Evolutionary conservation across 2,329 filamentous ascomycete species (phyloP).

Genomic region (Emergomyces pasteurianus): DNA sequence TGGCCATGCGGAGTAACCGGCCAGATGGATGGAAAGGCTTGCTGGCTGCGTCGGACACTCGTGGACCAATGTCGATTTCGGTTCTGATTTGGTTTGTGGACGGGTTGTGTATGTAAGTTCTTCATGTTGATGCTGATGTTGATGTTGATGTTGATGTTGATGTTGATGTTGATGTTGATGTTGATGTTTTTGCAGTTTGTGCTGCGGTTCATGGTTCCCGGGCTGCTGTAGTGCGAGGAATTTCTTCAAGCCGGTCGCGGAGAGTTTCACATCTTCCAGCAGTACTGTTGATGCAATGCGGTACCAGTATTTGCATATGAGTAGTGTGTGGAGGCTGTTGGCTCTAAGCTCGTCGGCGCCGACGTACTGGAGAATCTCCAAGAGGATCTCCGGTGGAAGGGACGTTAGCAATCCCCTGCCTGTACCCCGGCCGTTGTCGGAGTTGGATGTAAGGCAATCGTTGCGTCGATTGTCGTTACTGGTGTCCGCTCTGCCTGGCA

Average conservation of each 20-base stretch:
- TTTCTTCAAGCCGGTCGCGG: neutral
- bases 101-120: neutral
- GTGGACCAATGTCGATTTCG: neutral
- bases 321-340: neutral
- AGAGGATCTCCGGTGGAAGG: constrained; percentile 2
- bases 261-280: constrained; percentile 3
- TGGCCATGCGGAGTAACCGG: neutral
- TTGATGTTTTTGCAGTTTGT: neutral
- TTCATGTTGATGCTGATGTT: neutral
- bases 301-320: constrained; percentile 3
- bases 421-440: neutral
- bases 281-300: neutral
- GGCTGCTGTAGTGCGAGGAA: neutral
- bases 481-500: neutral
- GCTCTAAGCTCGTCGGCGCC: neutral
- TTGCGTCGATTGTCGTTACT: neutral
- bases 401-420: neutral
- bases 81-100: neutral
- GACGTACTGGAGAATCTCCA: neutral
- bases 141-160: neutral
- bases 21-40: neutral
- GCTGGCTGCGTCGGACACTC: neutral
- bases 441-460: neutral
- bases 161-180: neutral
- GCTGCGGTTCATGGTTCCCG: neutral